Conservation (phyloP, 2,329 filamentous ascomycete species). For the Stagonosporopsis cucurbitacearum region DNA sequence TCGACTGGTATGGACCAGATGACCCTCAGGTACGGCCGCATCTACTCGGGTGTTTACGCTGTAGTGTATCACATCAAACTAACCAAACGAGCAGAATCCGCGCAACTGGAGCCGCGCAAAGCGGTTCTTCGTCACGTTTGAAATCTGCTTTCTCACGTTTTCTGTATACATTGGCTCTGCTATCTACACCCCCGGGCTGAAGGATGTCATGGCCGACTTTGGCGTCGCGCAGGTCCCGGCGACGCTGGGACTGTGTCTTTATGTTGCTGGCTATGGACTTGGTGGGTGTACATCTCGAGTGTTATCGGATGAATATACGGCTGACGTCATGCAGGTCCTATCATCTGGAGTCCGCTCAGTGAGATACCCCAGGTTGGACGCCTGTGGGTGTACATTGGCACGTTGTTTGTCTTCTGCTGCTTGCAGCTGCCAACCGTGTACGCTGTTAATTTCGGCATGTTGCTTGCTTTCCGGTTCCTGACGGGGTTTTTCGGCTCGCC, state of each 20-base stretch:
- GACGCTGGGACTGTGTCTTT: conserved; percentile 53
- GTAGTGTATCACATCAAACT: neutral
- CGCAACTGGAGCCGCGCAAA: conserved; percentile 55
- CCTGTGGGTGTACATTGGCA: conserved; percentile 43
- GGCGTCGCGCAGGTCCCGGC: conserved; percentile 57
- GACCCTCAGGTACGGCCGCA: conserved; percentile 49
- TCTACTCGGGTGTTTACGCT: too few relatives aligned
- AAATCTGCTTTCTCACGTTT: conserved; percentile 59
- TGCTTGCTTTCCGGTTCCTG: conserved; percentile 59
- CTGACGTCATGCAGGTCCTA: conserved; percentile 18
- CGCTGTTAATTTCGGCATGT: conserved; percentile 58
- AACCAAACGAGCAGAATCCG: conserved; percentile 54
- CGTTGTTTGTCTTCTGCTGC: conserved; percentile 53
- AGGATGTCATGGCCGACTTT: conserved; percentile 60
- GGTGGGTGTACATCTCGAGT: conserved; percentile 13
- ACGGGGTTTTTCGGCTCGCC: conserved; percentile 58
- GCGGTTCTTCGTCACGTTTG: conserved; percentile 54
- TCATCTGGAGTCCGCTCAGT: conserved; percentile 52
- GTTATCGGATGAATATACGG: neutral
- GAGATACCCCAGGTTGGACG: conserved; percentile 58
- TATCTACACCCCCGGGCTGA: conserved; percentile 55
- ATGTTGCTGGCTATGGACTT: conserved; percentile 40
- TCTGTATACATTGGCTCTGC: conserved; percentile 60
- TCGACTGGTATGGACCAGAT: conserved; percentile 59
- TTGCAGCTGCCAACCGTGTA: conserved; percentile 56